Evolutionary conservation across 805 yeast species (phyloP), one percentile per base, ranked within the genome.

Genomic region (Yamadazyma takamatsuzukensis): DNA sequence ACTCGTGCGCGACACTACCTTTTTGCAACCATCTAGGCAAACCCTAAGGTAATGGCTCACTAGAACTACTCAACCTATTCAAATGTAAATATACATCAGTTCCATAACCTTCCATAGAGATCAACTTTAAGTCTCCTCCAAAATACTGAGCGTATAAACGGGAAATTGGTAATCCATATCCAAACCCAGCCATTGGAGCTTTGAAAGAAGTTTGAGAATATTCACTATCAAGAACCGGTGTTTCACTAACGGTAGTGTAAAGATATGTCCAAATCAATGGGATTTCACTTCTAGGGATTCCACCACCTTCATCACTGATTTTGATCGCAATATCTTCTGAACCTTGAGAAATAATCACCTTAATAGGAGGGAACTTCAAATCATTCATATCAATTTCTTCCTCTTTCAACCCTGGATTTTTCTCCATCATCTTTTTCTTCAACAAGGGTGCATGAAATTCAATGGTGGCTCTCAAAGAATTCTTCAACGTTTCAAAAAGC

Each of bases 131-230:
- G 49, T 88, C 96, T 3, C 95, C 95, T 5, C 95, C 95, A 53
- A 88, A 87, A 54, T 87, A 87, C 42, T 89, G 78, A 2, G 96
- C 89, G 46, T 88, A 88, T 23, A 87, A 68, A 37, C 96, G 61
- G 29, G 93, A 81, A 34, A 88, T 79, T 2, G 96, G 95, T 47
- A 87, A 68, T 0, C 96, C 96, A 50, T 87, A 89, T 18, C 96
- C 96, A 45, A 83, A 82, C 0, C 96, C 96, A 32, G 95, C 95
- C 84, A 87, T 82, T 37, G 96, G 96, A 1, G 95, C 95, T 52
- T 76, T 75, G 61, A 83, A 81, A 37, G 80, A 83, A 15, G 78
- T 66, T 46, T 76, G 77, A 42, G 70, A 68, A 39, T 44, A 67
- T 25, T 77, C 82, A 2, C 74, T 72, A 39, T 79, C 85, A 30